Evolutionary conservation across 257 asterid species (phyloP).

Genomic region (Cinchona pubescens): DNA sequence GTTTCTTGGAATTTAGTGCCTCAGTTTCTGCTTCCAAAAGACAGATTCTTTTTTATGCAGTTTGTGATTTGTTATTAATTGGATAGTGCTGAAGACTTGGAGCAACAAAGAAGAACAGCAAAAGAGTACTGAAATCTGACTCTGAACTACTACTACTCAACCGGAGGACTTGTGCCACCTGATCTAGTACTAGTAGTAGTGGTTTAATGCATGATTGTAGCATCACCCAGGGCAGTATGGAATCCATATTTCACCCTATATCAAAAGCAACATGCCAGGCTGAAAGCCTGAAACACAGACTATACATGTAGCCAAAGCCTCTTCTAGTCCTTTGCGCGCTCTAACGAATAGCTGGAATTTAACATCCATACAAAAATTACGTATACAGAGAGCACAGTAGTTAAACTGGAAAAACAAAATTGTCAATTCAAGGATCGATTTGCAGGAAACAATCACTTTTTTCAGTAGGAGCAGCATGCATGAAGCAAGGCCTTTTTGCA

Average conservation of each 20-base stretch:
- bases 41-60: not conserved
- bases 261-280: slow-evolving; percentile 78
- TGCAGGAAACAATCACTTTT: slow-evolving; percentile 6
- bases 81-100: not conserved
- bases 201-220: slow-evolving; percentile 89
- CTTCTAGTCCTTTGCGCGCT: slow-evolving; percentile 76
- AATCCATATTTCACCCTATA: slow-evolving; percentile 95
- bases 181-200: too few relatives aligned
- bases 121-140: not conserved
- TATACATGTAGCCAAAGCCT: slow-evolving; percentile 90
- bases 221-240: slow-evolving; percentile 86
- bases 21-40: not conserved
- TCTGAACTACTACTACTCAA: not conserved
- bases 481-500: not conserved
- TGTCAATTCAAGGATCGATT: slow-evolving; percentile 20
- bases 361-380: slow-evolving; percentile 78
- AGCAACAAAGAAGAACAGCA: not conserved
- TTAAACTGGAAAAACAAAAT: slow-evolving; percentile 50
- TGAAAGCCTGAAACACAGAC: slow-evolving; percentile 85
- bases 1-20: not conserved
- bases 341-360: slow-evolving; percentile 60
- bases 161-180: not conserved
- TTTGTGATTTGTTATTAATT: not conserved
- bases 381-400: slow-evolving; percentile 84
- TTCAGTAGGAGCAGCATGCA: slow-evolving; percentile 10